Evolutionary conservation across 306 rosid species (phyloP).

Genomic region (Vigna mungo): DNA sequence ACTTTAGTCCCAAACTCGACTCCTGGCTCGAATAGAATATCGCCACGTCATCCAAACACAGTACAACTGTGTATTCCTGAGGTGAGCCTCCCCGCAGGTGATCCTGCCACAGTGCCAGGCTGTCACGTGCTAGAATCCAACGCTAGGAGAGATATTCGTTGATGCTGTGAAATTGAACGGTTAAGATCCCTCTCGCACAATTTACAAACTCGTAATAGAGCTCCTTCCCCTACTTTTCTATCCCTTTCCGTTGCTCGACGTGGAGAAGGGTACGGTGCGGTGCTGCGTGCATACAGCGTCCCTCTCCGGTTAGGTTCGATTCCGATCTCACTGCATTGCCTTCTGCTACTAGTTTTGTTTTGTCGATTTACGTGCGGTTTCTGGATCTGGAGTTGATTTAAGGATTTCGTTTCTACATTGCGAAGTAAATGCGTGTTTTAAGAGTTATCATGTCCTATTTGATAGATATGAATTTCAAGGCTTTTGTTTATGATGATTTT

Average conservation of each 20-base stretch:
- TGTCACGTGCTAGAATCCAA: slow-evolving; percentile 47
- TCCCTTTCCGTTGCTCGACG: slow-evolving; percentile 35
- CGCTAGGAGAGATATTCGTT: slow-evolving; percentile 21
- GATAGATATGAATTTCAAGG: background rate
- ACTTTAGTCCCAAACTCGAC: background rate
- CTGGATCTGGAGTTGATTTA: slow-evolving; percentile 52
- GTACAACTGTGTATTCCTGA: background rate
- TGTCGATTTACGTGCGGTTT: background rate
- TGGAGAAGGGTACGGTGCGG: slow-evolving; percentile 14
- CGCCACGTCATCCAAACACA: background rate
- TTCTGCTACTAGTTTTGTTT: slow-evolving; percentile 40
- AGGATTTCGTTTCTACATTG: background rate
- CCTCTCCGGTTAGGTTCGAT: background rate
- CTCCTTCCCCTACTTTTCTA: background rate
- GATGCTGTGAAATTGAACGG: slow-evolving; percentile 28
- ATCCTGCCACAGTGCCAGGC: slow-evolving; percentile 44
- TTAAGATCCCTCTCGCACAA: slow-evolving; percentile 27
- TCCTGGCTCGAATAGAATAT: background rate
- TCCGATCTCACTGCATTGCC: slow-evolving; percentile 43
- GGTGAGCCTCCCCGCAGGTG: slow-evolving; percentile 20
- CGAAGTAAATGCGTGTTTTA: background rate
- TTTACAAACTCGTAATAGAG: background rate
- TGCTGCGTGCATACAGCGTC: background rate
- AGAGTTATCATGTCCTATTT: background rate
- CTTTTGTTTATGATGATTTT: background rate